phyloP scores from a whole-genome alignment of 2,329 filamentous ascomycete genomes.

The Aspergillus viridinutans region DNA sequence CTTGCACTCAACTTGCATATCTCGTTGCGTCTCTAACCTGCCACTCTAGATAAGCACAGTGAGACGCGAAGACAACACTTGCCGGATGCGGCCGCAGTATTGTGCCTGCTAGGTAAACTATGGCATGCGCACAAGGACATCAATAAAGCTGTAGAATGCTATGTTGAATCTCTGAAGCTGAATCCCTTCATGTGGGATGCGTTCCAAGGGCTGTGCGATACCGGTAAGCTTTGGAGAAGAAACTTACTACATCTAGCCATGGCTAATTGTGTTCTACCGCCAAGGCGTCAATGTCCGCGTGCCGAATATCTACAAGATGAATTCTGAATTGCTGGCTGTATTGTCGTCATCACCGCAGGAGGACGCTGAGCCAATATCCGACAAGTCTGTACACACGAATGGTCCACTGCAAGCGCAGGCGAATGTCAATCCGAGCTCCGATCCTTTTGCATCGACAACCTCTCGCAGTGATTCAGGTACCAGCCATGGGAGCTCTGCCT shows the following conservation, averaged over 20 bases:
- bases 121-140: constrained; percentile 75
- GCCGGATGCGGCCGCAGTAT: constrained; percentile 80
- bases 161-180: constrained; percentile 79
- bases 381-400: constrained; percentile 30
- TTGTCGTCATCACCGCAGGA: constrained; percentile 37
- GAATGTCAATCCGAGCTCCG: constrained; percentile 34
- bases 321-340: constrained; percentile 56
- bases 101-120: constrained; percentile 80
- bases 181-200: constrained; percentile 99
- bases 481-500: constrained; percentile 40
- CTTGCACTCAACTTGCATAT: not conserved
- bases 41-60: constrained; percentile 60
- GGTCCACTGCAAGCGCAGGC: constrained; percentile 35
- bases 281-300: constrained; percentile 74
- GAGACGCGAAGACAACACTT: constrained; percentile 68
- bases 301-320: constrained; percentile 80
- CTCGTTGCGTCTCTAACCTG: not conserved
- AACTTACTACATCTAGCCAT: not conserved
- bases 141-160: constrained; percentile 78
- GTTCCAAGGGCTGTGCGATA: constrained; percentile 82
- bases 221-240: constrained; percentile 41
- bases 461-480: constrained; percentile 30
- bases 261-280: constrained; percentile 11
- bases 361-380: constrained; percentile 26
- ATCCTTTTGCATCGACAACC: constrained; percentile 40